Base-by-base conservation (phyloP, 495 filamentous ascomycete species). In the Annulohypoxylon stygium region DNA sequence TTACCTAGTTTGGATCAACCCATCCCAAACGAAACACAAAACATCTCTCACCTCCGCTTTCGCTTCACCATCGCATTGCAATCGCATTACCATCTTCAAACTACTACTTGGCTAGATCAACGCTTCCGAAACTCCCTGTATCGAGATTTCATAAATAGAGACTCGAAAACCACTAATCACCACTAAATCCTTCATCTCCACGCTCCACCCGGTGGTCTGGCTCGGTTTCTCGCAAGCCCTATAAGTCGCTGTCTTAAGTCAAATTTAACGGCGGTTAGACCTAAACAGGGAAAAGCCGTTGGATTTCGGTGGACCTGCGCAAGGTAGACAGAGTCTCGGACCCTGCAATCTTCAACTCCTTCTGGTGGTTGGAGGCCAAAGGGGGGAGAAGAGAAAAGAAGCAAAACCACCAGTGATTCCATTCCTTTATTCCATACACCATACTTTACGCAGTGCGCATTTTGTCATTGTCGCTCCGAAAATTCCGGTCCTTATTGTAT, bases 241-340 rank as follows among this genome's bases (percentile, higher is more conserved):
- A 75, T 68, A 64, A 67, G 41, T 63, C 30, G 34, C 16, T 64
- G 48, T 75, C 62, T 64, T 70, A 71, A 55, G 26, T 50, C 69
- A 67, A 66, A 48, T 66, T 63, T 36, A 60, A 64, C 59, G 51
- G 63, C 63, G 50, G 67, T 70, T 70, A 70, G 72, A 45, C 72
- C 67, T 37, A 70, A 75, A 70, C 67, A 23, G 67, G 67, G 63
- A 67, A 66, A 23, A 63, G 12, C 57, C 62, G 67, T 67, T 59
- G 59, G 23, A 67, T 55, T 58, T 5, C 11, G 48, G 71, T 74
- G 66, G 71, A 70, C 57, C 60, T 61, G 34, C 58, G 57, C 63
- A 41, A 67, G 67, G 66, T 66, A 57, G 43, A 57, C 3, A 54
- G 50, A 62, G 51, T 7, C 34, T 18, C 45, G 57, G 33, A 69